Percentiles rank a stretch among this genome's conserved stretches.
These are phyloP conservation scores for Skeletonema costatum DNA, from an alignment of 108 stramenopile species.

Conservation along the genomic window DNA sequence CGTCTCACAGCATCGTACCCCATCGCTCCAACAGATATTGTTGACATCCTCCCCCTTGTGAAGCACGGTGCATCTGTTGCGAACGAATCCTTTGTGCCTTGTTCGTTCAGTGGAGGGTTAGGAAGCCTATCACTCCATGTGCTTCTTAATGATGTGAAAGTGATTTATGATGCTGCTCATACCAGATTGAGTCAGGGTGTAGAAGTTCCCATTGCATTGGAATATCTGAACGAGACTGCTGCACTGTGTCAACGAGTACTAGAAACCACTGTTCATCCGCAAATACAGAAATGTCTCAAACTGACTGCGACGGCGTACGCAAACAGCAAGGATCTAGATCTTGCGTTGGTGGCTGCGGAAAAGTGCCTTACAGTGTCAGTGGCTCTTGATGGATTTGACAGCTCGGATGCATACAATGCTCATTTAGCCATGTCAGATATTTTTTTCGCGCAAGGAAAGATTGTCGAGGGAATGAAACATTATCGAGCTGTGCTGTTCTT, in stretches of 20 bases:
- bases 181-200: slow-evolving; percentile 47
- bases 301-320: slow-evolving; percentile 75
- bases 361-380: slow-evolving; percentile 78
- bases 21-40: slow-evolving; percentile 79
- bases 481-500: slow-evolving; percentile 85
- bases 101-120: slow-evolving; percentile 47
- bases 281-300: slow-evolving; percentile 72
- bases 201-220: slow-evolving; percentile 66
- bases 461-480: slow-evolving; percentile 68
- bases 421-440: slow-evolving; percentile 70
- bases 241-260: slow-evolving; percentile 76
- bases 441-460: slow-evolving; percentile 48
- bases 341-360: slow-evolving; percentile 65
- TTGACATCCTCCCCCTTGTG: slow-evolving; percentile 89
- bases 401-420: slow-evolving; percentile 52
- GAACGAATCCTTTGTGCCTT: slow-evolving; percentile 70
- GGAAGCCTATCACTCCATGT: slow-evolving; percentile 69
- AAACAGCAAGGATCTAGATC: slow-evolving; percentile 68
- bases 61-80: slow-evolving; percentile 82
- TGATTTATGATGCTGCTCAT: slow-evolving; percentile 76
- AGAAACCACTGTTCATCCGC: slow-evolving; percentile 75
- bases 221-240: slow-evolving; percentile 82
- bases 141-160: slow-evolving; percentile 79
- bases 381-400: slow-evolving; percentile 86
- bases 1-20: slow-evolving; percentile 65